Evolutionary conservation across 257 asterid genomes (phyloP), one percentile per base, ranked within the genome.

Genomic region (Gentiana straminea): DNA sequence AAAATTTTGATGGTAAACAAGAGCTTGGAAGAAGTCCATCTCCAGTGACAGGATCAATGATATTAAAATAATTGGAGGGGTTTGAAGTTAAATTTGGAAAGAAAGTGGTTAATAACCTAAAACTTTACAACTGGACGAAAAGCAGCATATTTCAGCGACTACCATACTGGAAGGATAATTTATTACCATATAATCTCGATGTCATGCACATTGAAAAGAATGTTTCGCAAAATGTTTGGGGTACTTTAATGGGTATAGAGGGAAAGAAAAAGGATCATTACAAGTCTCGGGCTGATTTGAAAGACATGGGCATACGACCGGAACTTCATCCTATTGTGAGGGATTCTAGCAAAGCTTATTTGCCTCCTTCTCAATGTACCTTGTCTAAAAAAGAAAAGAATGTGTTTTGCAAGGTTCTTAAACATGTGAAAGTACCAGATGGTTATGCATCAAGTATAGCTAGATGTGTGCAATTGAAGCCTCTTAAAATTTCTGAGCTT

Each of bases 361-460:
- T 33, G 43, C 44, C 57, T 35, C 44, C 57, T 0, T 8, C 44
- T 33, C 35, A 9, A 33, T 24, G 3, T 15, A 52, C 2, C 6
- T 3, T 48, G 51, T 8, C 7, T 8, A 33, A 52, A 11, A 33
- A 52, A 33, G 37, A 52, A 8, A 33, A 52, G 5, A 24, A 3
- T 2, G 15, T 11, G 0, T 52, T 52, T 52, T 37, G 49, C 12
- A 39, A 37, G 2, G 35, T 13, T 38, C 46, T 55, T 7, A 55
- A 55, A 15, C 12, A 35, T 0, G 44, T 51, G 1, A 37, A 54
- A 13, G 59, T 55, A 1, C 59, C 48, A 4, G 35, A 55, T 37
- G 35, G 59, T 1, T 55, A 55, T 37, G 61, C n/a, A n/a, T 24
- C 51, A 24, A 57, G 43, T 41, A 57, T n/a, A 57, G 36, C 51